Base-by-base conservation (phyloP, 257 asterid species). In the Solanum megistacrolobum region DNA sequence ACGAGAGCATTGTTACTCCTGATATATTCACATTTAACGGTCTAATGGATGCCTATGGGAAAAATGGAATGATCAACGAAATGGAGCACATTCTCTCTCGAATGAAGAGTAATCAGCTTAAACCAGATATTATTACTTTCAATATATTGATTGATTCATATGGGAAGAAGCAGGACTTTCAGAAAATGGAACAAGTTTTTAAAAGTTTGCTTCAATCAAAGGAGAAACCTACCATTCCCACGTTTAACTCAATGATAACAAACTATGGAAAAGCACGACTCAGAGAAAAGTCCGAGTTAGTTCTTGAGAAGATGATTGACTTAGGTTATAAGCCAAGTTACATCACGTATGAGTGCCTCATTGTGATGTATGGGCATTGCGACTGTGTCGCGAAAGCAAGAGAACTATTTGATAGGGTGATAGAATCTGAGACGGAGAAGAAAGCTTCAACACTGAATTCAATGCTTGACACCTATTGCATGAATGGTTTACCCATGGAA, bases 41-140 rank as follows among this genome's bases (percentile, higher is more conserved):
- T 69, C 94, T 97, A 89, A 95, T 96, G 98, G 99, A 96, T 92
- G 99, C 96, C 35, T 96, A 95, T 79, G 99, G 99, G n/a, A 96
- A 96, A 86, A 84, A 88, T 3, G 98, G 99, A 88, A 91, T 94
- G 98, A 95, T 97, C 32, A 88, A 88, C 86, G 98, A 97, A 87
- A 97, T 97, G 99, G 99, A 97, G 93, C 86, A 85, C 69, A 93
- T 92, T 73, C 96, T 97, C 85, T 87, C 98, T 16, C 90, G 46
- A 86, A 94, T 96, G 98, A 97, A 96, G 93, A 93, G 95, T 91
- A 91, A 90, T 34, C 92, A 93, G 94, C 88, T 94, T 31, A 97
- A 93, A 89, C 99, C 99, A 5, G 97, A 97, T 66, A 87, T 93
- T 12, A 97, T 97, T 83, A 93, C 99, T 5, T 97, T 94, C 86